Evolutionary conservation across 176 grass and related monocot species (phyloP), one percentile per base, ranked within the genome.

Genomic region (Leersia perrieri): DNA sequence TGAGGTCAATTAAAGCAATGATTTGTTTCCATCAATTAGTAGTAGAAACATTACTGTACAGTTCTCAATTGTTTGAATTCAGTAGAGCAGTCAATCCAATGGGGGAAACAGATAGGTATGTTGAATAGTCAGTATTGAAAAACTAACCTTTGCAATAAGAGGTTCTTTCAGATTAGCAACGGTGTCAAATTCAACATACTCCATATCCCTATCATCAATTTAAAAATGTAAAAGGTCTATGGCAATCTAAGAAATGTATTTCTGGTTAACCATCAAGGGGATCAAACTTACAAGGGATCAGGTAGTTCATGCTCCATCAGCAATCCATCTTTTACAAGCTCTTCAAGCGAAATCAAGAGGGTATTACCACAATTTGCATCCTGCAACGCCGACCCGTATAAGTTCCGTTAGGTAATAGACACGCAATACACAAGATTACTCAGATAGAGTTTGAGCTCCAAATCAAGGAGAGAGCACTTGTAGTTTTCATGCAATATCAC

Each of bases 321-420:
- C 63, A 95, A 84, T 44, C 95, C 95, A 65, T 98, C 92, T 87
- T 93, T 95, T 63, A 95, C 95, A 84, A 98, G 88, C 78, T 98
- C 95, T 74, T 95, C 86, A 66, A 98, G 86, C 79, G 95, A 98
- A 88, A 98, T 86, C 47, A 98, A 66, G 66, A 98, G 87, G 11
- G 92, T 98, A 72, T 88, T 98, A 41, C 92, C 92, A 63, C 90
- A 98, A 79, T 95, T 98, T 5, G 95, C 92, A 91, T 98, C 95
- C 95, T 98, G 86, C 79, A 84, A 78, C 55, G 3, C 16, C 40
- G 83, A 63, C 20, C 45, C 22, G 69, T 58, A 34, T 58, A 72
- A 75, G 47, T n/a, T 45, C n/a, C 30, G 23, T 45, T 73, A 22
- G 41, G 39, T 29, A 26, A 28, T 71, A 42, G 14, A 22, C 36